Percentiles rank a stretch among this genome's conserved stretches.
phyloP scores from a whole-genome alignment of 352 stramenopile genomes.

The Globisporangium acanthophoron region DNA sequence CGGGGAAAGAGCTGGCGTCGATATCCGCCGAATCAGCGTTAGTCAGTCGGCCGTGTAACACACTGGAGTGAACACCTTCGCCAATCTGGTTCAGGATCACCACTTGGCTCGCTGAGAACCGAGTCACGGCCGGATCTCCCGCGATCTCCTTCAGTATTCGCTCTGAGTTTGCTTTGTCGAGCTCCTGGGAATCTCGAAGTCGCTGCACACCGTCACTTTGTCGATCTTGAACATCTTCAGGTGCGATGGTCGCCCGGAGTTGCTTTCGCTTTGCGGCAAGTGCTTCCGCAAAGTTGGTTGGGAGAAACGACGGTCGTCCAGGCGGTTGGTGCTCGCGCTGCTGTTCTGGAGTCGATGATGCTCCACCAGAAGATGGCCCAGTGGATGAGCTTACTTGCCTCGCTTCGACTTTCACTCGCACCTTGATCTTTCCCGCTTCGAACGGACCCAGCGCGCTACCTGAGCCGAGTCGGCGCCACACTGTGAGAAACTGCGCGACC shows the following conservation, averaged over 20 bases:
- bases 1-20: not conserved
- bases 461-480: conserved; percentile 13
- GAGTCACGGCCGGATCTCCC: conserved; percentile 6
- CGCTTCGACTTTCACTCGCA: conserved; percentile 23
- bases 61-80: conserved; percentile 31
- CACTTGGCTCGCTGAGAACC: conserved; percentile 10
- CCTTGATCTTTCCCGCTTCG: conserved; percentile 27
- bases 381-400: conserved; percentile 3
- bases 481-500: conserved; percentile 23
- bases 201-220: not conserved
- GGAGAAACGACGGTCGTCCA: conserved; percentile 8
- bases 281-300: conserved; percentile 24
- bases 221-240: conserved; percentile 1
- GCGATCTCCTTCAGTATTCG: conserved; percentile 20
- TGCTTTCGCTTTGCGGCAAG: conserved; percentile 36
- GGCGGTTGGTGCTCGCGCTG: not conserved
- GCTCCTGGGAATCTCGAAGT: not conserved
- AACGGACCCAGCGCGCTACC: conserved; percentile 8
- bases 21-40: not conserved
- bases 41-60: conserved; percentile 15
- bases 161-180: conserved; percentile 4
- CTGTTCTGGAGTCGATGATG: not conserved
- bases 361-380: not conserved
- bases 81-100: conserved; percentile 17
- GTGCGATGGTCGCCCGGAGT: conserved; percentile 26